These are phyloP conservation scores for Alternaria angustiovoidea DNA, from an alignment of 2,329 filamentous ascomycete genomes.

Conservation along the genomic window DNA sequence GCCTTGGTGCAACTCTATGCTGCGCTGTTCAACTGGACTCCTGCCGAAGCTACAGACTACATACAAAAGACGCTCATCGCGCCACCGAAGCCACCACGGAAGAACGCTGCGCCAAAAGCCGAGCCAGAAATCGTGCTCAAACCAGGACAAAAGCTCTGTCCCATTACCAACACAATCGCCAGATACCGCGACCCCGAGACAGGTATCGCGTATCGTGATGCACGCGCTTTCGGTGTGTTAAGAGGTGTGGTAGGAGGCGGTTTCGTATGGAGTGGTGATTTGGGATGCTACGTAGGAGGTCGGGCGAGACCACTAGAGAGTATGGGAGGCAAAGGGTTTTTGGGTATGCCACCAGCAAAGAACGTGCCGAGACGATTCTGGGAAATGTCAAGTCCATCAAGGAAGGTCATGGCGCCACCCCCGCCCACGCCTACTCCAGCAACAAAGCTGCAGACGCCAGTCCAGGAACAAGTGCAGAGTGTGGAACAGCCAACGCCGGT, in stretches of 20 bases:
- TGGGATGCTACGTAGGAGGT: constrained; percentile 84
- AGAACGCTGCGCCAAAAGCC: constrained; percentile 45
- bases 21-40: constrained; percentile 46
- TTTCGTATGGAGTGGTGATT: constrained; percentile 80
- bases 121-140: constrained; percentile 28
- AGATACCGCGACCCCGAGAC: constrained; percentile 87
- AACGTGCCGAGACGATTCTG: constrained; percentile 83
- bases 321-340: constrained; percentile 39
- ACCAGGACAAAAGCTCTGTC: constrained; percentile 62
- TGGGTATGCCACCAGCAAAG: constrained; percentile 67
- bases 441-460: background rate
- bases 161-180: constrained; percentile 82
- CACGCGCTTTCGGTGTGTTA: constrained; percentile 82
- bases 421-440: constrained; percentile 1
- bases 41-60: constrained; percentile 38
- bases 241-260: constrained; percentile 75
- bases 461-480: background rate
- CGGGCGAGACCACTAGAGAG: constrained; percentile 43
- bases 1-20: constrained; percentile 65
- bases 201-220: constrained; percentile 80
- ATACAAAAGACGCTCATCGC: constrained; percentile 53
- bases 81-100: constrained; percentile 48
- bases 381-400: constrained; percentile 34
- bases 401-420: constrained; percentile 15
- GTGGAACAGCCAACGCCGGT: background rate